phyloP scores from a whole-genome alignment of 768 basidiomycete genomes.

The Chalciporus pseudorubinellus region DNA sequence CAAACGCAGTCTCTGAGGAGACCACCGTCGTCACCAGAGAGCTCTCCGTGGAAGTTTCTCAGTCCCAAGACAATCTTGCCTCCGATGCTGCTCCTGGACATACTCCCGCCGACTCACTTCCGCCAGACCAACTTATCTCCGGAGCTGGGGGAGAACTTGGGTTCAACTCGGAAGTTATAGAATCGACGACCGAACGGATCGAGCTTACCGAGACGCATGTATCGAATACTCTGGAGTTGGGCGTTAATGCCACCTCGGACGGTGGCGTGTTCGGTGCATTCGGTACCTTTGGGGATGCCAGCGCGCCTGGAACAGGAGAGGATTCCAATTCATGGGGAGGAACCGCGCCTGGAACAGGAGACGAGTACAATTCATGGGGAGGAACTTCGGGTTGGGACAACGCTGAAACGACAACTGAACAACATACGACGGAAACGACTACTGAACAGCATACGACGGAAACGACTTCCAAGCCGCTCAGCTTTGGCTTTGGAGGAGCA shows the following conservation, averaged over 20 bases:
- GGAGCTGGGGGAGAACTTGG: conserved; percentile 4
- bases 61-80: background rate
- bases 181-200: conserved; percentile 7
- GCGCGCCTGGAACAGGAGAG: background rate
- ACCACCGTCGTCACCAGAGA: background rate
- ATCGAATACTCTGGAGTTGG: background rate
- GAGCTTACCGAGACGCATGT: conserved; percentile 9
- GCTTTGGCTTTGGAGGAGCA: conserved; percentile 4
- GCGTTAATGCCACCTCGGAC: background rate
- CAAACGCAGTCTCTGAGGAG: background rate
- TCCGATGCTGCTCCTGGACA: conserved; percentile 13
- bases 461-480: background rate
- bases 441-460: background rate
- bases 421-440: background rate
- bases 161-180: background rate
- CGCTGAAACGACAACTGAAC: no score
- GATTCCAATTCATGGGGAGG: conserved; percentile 5
- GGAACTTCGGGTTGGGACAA: no score
- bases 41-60: conserved; percentile 16
- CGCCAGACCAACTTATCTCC: conserved; percentile 17
- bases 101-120: conserved; percentile 30
- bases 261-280: background rate
- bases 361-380: no score
- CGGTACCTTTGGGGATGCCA: background rate
- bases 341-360: no score